Conservation (phyloP, 2,329 filamentous ascomycete genomes). For the Tolypocladium cylindrosporum region DNA sequence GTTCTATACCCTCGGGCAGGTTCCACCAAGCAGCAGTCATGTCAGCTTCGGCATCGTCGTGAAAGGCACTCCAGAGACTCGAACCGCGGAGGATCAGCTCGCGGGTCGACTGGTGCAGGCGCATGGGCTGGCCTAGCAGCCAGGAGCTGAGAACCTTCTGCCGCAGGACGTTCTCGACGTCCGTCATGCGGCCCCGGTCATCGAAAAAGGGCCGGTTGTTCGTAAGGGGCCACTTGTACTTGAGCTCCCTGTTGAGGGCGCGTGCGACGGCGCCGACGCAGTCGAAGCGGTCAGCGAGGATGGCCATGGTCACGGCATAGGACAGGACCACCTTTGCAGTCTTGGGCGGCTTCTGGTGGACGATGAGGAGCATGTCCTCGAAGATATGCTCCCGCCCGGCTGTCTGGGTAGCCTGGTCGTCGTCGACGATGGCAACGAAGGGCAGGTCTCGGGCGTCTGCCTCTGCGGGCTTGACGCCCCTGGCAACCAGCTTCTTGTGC, state of each 20-base stretch:
- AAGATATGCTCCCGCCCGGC: slow-evolving; percentile 52
- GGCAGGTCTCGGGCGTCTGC: slow-evolving; percentile 46
- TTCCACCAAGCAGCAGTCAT: slow-evolving; percentile 57
- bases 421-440: slow-evolving; percentile 52
- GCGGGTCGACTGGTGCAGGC: slow-evolving; percentile 50
- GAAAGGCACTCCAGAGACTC: slow-evolving; percentile 39
- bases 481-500: slow-evolving; percentile 38
- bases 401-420: slow-evolving; percentile 56
- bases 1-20: slow-evolving; percentile 57
- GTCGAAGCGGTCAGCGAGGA: slow-evolving; percentile 66
- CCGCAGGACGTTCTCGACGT: slow-evolving; percentile 55
- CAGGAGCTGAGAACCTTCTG: slow-evolving; percentile 61
- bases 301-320: slow-evolving; percentile 56
- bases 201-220: slow-evolving; percentile 23
- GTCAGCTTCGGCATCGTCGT: slow-evolving; percentile 16
- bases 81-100: slow-evolving; percentile 60
- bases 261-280: slow-evolving; percentile 45
- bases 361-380: slow-evolving; percentile 55
- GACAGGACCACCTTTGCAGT: slow-evolving; percentile 37
- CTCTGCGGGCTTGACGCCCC: slow-evolving; percentile 36
- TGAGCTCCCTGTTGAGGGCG: slow-evolving; percentile 38
- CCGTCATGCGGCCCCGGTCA: slow-evolving; percentile 26
- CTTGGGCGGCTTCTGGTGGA: slow-evolving; percentile 45
- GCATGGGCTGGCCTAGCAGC: slow-evolving; percentile 51
- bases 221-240: slow-evolving; percentile 45